Conservation (phyloP, 2,329 filamentous ascomycete genomes). For the Alternaria ventricosa region DNA sequence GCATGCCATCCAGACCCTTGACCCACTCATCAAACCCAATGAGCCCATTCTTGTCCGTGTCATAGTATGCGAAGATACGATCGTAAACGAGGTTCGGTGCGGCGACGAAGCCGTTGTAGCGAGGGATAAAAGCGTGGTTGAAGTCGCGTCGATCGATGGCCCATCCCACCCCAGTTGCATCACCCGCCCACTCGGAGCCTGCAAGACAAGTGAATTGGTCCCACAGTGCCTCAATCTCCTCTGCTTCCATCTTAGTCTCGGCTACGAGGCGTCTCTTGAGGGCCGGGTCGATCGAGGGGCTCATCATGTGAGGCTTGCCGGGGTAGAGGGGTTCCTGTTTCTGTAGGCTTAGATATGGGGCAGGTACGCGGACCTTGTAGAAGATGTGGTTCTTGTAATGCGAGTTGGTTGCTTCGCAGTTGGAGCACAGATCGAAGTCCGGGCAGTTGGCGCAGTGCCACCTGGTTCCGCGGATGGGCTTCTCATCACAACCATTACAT, state of each 20-base stretch:
- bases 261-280: constrained; percentile 67
- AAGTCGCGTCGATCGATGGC: constrained; percentile 95
- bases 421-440: constrained; percentile 94
- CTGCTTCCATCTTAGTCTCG: constrained; percentile 68
- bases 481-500: constrained; percentile 86
- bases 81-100: constrained; percentile 92
- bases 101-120: constrained; percentile 77
- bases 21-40: constrained; percentile 95
- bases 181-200: constrained; percentile 80
- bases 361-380: constrained; percentile 92
- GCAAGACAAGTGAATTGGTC: constrained; percentile 97
- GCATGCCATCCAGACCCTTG: constrained; percentile 74
- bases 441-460: constrained; percentile 96
- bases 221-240: constrained; percentile 91
- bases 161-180: constrained; percentile 76
- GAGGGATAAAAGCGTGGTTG: constrained; percentile 85
- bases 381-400: constrained; percentile 94
- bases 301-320: constrained; percentile 74
- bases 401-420: constrained; percentile 77
- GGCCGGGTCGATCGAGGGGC: constrained; percentile 68
- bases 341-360: constrained; percentile 78
- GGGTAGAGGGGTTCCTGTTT: constrained; percentile 61
- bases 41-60: constrained; percentile 84
- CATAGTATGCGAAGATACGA: constrained; percentile 96
- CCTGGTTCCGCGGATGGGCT: constrained; percentile 88